A percentile compares a stretch with the other conserved stretches of the same genome.
These are phyloP conservation scores for Brassica juncea DNA, from an alignment of 345 rosid genomes.

Conservation along the genomic window DNA sequence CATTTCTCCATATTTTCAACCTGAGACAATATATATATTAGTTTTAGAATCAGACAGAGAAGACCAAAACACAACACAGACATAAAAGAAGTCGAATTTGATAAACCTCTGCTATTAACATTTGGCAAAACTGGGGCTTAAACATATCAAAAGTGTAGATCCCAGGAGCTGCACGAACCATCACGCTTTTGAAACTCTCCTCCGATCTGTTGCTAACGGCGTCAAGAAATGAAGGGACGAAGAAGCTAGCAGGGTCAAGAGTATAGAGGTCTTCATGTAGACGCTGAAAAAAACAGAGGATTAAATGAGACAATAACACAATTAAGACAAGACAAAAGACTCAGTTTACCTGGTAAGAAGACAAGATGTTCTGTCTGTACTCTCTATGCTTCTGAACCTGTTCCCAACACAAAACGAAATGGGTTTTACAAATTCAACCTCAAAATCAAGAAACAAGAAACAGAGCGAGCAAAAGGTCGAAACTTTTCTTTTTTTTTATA, in stretches of 20 bases:
- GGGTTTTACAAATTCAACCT: background rate
- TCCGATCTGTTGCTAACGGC: background rate
- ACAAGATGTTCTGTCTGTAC: background rate
- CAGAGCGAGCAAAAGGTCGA: background rate
- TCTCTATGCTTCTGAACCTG: constrained; percentile 1
- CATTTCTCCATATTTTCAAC: background rate
- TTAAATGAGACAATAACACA: background rate
- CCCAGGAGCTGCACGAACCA: background rate
- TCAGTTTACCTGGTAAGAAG: background rate
- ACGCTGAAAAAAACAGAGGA: background rate
- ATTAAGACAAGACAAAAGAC: background rate
- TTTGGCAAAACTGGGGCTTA: background rate
- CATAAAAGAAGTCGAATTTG: background rate
- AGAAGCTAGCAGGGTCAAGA: background rate
- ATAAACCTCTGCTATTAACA: background rate
- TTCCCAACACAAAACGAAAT: background rate
- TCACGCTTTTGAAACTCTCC: background rate
- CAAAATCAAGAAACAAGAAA: background rate
- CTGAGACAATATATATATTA: background rate
- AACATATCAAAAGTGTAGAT: background rate
- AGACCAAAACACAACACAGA: background rate
- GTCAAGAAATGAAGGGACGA: background rate
- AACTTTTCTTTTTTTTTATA: background rate
- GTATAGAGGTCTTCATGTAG: background rate
- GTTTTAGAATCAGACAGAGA: background rate